Percentiles rank a stretch among this genome's conserved stretches.
phyloP scores from a whole-genome alignment of 495 filamentous ascomycete species.

The Oleoguttula mirabilis region DNA sequence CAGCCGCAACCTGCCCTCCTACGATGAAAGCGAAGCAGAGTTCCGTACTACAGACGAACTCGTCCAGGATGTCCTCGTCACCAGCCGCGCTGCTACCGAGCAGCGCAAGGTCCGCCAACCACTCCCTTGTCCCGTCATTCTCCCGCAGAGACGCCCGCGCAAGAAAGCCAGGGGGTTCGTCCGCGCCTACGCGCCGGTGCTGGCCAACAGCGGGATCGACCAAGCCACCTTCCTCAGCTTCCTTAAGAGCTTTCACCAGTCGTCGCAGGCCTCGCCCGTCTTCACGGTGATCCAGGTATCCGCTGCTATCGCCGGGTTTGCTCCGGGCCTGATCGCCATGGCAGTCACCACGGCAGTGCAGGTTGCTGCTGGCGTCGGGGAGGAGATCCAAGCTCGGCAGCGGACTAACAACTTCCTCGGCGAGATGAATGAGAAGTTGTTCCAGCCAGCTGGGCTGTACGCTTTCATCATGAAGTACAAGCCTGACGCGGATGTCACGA shows the following conservation, averaged over 20 bases:
- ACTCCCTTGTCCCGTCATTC: slow-evolving; percentile 35
- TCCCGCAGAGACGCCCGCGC: slow-evolving; percentile 40
- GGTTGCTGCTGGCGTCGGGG: slow-evolving; percentile 29
- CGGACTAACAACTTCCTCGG: slow-evolving; percentile 46
- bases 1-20: not conserved
- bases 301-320: slow-evolving; percentile 17
- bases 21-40: slow-evolving; percentile 6
- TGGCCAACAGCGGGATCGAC: slow-evolving; percentile 40
- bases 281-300: slow-evolving; percentile 17
- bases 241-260: slow-evolving; percentile 37
- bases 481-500: slow-evolving; percentile 28
- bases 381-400: slow-evolving; percentile 21
- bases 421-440: slow-evolving; percentile 45
- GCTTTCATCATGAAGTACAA: slow-evolving; percentile 50
- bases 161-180: slow-evolving; percentile 36
- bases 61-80: slow-evolving; percentile 21
- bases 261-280: slow-evolving; percentile 24
- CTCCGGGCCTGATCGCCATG: slow-evolving; percentile 35
- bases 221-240: slow-evolving; percentile 45
- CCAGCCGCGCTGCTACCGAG: slow-evolving; percentile 12
- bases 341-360: slow-evolving; percentile 37
- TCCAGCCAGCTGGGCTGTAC: slow-evolving; percentile 47
- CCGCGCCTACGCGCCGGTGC: slow-evolving; percentile 41
- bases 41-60: slow-evolving; percentile 11
- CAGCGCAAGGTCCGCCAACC: slow-evolving; percentile 3